phyloP scores from a whole-genome alignment of 345 rosid genomes.

The Camelina laxa region DNA sequence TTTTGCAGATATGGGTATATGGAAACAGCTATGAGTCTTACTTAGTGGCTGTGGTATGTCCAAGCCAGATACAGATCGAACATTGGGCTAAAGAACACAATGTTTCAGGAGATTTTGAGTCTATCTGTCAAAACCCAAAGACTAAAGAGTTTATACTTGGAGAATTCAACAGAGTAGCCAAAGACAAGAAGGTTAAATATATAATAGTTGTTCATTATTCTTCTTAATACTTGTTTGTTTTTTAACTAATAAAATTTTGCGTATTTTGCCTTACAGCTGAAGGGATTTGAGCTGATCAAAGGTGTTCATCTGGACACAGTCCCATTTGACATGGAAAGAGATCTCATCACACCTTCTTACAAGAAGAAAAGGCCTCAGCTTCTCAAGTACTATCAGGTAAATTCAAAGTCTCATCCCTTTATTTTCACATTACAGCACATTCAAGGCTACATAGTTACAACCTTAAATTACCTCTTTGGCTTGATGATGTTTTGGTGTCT shows the following conservation, averaged over 20 bases:
- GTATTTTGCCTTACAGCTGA: conserved; percentile 57
- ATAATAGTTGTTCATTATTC: neutral
- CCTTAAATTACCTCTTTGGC: neutral
- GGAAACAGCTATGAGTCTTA: conserved; percentile 96
- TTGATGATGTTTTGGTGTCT: neutral
- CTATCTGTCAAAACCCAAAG: conserved; percentile 68
- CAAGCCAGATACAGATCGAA: conserved; percentile 76
- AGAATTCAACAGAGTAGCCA: conserved; percentile 72
- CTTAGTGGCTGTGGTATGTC: conserved; percentile 88
- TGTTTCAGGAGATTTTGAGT: conserved; percentile 64
- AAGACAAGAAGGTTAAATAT: conserved; percentile 71
- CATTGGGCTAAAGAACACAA: conserved; percentile 77
- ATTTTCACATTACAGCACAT: conserved; percentile 10
- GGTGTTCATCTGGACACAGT: conserved; percentile 81
- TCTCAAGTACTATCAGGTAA: conserved; percentile 83
- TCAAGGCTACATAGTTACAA: neutral
- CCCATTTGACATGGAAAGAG: conserved; percentile 88
- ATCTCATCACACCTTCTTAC: conserved; percentile 90
- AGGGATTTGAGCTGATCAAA: conserved; percentile 86
- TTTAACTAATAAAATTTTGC: neutral
- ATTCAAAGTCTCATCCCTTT: neutral
- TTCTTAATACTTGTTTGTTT: neutral
- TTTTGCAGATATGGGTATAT: conserved; percentile 84
- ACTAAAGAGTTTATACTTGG: conserved; percentile 70
- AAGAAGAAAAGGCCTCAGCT: conserved; percentile 96